Percentiles rank a stretch among this genome's conserved stretches.
These are phyloP conservation scores for Rhipidocladum racemiflorum DNA, from an alignment of 176 grass and related monocot species.

Conservation along the genomic window DNA sequence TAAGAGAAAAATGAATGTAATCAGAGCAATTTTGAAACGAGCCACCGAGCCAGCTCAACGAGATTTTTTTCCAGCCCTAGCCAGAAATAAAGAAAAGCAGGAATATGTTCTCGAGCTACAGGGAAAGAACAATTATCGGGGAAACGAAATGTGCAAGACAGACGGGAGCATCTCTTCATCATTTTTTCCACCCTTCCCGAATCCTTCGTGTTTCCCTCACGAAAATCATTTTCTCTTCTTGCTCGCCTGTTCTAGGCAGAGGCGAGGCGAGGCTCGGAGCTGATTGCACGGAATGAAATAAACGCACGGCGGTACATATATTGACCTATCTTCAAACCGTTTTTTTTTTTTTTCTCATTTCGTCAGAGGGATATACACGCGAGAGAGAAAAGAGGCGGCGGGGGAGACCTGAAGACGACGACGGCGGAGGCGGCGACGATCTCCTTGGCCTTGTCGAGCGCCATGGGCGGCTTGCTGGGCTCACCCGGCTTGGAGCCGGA, in stretches of 20 bases:
- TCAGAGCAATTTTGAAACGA: too few relatives aligned
- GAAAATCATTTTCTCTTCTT: background rate
- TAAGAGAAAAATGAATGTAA: too few relatives aligned
- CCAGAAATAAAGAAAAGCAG: too few relatives aligned
- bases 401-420: slow-evolving; percentile 53
- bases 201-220: background rate
- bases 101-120: background rate
- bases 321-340: background rate
- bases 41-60: too few relatives aligned
- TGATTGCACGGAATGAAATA: too few relatives aligned
- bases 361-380: background rate
- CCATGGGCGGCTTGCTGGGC: slow-evolving; percentile 9
- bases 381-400: background rate
- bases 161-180: background rate
- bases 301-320: too few relatives aligned
- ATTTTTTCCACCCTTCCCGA: background rate
- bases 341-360: background rate
- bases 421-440: slow-evolving; percentile 39
- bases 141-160: background rate
- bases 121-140: background rate
- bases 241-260: background rate
- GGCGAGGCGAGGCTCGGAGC: too few relatives aligned
- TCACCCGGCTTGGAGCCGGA: background rate
- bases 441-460: slow-evolving; percentile 58
- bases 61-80: too few relatives aligned